Percentiles rank a stretch among this genome's conserved stretches.
These are phyloP conservation scores for Colletotrichum zoysiae DNA, from an alignment of 2,329 filamentous ascomycete species.

Conservation along the genomic window DNA sequence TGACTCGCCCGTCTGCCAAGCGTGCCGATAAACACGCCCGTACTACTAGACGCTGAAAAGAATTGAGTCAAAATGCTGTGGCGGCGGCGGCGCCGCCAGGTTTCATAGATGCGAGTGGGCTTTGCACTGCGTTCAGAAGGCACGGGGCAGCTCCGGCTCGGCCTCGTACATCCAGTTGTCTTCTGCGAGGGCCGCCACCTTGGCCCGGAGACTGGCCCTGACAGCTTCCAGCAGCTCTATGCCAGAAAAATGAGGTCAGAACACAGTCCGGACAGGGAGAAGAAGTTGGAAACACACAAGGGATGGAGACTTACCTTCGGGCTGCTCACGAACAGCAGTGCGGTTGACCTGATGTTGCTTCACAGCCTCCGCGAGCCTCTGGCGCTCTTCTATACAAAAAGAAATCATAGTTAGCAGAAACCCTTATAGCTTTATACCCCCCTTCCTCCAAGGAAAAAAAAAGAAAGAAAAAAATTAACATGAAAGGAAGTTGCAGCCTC, in stretches of 20 bases:
- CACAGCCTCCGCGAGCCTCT: constrained; percentile 71
- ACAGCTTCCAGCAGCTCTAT: constrained; percentile 79
- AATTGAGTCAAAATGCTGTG: background rate
- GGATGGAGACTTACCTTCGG: constrained; percentile 51
- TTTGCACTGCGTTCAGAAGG: constrained; percentile 46
- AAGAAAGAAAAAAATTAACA: background rate
- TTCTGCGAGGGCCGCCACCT: constrained; percentile 80
- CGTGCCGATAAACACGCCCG: constrained; percentile 4
- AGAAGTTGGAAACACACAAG: background rate
- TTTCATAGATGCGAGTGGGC: constrained; percentile 28
- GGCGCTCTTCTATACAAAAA: constrained; percentile 65
- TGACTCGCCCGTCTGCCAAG: constrained; percentile 13
- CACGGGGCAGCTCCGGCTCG: constrained; percentile 64
- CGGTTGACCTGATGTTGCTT: constrained; percentile 70
- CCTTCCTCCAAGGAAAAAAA: constrained; percentile 11
- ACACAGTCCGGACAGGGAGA: background rate
- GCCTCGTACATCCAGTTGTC: constrained; percentile 94
- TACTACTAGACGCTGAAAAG: constrained; percentile 17
- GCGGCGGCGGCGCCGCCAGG: constrained; percentile 42
- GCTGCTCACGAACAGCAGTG: constrained; percentile 69
- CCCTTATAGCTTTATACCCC: constrained; percentile 43
- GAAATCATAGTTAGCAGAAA: constrained; percentile 44
- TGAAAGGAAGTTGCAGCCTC: background rate
- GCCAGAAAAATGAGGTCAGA: constrained; percentile 39
- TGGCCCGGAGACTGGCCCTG: constrained; percentile 76